Conservation (phyloP, 2,329 filamentous ascomycete genomes). For the Fusarium tjaetaba region DNA sequence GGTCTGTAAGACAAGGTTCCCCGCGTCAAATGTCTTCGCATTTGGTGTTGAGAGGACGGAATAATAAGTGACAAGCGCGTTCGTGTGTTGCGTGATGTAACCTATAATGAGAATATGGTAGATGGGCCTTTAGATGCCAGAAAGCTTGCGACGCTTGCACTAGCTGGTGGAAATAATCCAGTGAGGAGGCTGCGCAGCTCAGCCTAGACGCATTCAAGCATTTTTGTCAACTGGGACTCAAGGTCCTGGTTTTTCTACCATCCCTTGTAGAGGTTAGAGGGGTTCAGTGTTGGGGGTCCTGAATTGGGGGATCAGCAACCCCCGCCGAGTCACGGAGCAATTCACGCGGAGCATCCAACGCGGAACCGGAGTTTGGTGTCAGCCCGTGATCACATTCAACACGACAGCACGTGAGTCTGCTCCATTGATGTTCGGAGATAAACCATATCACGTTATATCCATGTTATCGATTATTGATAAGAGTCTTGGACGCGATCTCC, state of each 20-base stretch:
- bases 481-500: too few relatives aligned
- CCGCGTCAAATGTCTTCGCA: neutral
- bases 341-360: neutral
- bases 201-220: neutral
- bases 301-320: neutral
- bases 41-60: neutral
- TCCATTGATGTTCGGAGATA: neutral
- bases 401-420: neutral
- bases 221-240: neutral
- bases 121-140: too few relatives aligned
- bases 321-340: neutral
- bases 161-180: too few relatives aligned
- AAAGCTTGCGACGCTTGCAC: too few relatives aligned
- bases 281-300: neutral
- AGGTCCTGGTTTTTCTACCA: neutral
- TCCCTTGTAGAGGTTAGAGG: neutral
- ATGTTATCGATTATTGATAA: neutral
- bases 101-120: neutral
- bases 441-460: neutral
- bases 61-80: neutral
- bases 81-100: neutral
- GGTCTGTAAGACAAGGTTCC: constrained; percentile 1
- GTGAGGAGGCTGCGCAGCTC: too few relatives aligned
- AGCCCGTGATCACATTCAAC: neutral
- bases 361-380: neutral